Evolutionary conservation across 1,284 basidiomycete genomes (phyloP), one percentile per base, ranked within the genome.

Genomic region (Phellinidium pouzarii): DNA sequence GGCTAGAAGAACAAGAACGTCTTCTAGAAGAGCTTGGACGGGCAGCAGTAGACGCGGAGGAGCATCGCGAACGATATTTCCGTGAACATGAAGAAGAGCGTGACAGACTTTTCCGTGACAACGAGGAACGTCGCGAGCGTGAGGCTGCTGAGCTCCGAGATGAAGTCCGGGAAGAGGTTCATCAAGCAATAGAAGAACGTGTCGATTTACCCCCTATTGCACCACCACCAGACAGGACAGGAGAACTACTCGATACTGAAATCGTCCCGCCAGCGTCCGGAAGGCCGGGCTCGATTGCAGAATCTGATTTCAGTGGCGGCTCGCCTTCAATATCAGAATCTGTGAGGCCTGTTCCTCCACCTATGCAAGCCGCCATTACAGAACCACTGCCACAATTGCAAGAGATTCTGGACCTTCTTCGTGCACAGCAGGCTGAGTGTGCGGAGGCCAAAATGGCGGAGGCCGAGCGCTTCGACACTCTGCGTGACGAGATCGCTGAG

Each of bases 41-140:
- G 9, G 70, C 72, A 1, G 74, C 79, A 0, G 71, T 76, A 42
- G 75, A 78, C 44, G 77, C 76, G 1, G 86, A 89, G 61, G 72
- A 77, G 37, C 69, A 68, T 46, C 75, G 84, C 9, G 84, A 88
- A 55, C 64, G 65, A 3, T 76, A 80, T 34, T 87, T 84, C 68
- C 74, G 76, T 12, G 68, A 69, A 1, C 75, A 78, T 58, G 87
- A 89, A 64, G 78, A 81, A 8, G 79, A 79, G 49, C 71, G 86
- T 14, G 73, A 84, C 19, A 75, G 69, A 4, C 64, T 81, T 2
- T 88, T 88, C 65, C 59, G 72, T 31, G 77, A 83, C 2, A 71
- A 71, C 45, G 82, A 88, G 60, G 71, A 68, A 1, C 71, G 75
- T 34, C 72, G 86, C 38, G 76, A 79, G 12, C 68, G 71, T 40